phyloP scores from a whole-genome alignment of 2,329 filamentous ascomycete species.

The Aspergillus intermedius region DNA sequence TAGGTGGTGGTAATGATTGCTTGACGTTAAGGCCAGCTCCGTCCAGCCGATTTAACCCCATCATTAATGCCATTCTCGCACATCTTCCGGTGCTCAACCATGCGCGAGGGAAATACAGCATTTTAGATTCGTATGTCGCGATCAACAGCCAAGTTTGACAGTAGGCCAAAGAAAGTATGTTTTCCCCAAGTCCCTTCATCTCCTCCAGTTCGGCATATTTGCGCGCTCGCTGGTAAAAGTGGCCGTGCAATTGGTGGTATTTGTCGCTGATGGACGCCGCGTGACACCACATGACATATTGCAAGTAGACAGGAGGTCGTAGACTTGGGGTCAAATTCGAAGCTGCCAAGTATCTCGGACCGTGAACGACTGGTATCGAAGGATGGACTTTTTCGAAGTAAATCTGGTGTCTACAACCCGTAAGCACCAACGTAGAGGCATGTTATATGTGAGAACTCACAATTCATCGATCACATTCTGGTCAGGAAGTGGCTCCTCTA shows the following conservation, averaged over 20 bases:
- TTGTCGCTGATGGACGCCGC: constrained; percentile 82
- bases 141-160: constrained; percentile 78
- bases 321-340: constrained; percentile 84
- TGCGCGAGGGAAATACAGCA: constrained; percentile 93
- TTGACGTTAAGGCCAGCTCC: constrained; percentile 81
- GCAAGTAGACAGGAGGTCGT: constrained; percentile 77
- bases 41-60: constrained; percentile 82
- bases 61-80: constrained; percentile 80
- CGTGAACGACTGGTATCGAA: constrained; percentile 81
- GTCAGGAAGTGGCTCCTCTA: constrained; percentile 74
- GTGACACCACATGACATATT: constrained; percentile 94
- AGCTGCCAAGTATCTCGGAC: constrained; percentile 75
- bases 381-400: constrained; percentile 90
- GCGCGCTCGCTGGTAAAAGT: constrained; percentile 82
- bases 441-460: constrained; percentile 38
- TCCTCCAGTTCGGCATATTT: constrained; percentile 89
- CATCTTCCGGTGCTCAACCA: constrained; percentile 87
- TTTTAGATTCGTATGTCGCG: constrained; percentile 85
- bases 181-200: constrained; percentile 85
- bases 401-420: constrained; percentile 58
- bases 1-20: constrained; percentile 76
- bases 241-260: constrained; percentile 68
- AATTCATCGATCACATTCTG: constrained; percentile 80
- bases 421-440: constrained; percentile 8
- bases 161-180: constrained; percentile 77